A percentile compares a stretch with the other conserved stretches of the same genome.
Evolutionary conservation across 169 alveolate species (phyloP).

Genomic region (Fabrea salina): DNA sequence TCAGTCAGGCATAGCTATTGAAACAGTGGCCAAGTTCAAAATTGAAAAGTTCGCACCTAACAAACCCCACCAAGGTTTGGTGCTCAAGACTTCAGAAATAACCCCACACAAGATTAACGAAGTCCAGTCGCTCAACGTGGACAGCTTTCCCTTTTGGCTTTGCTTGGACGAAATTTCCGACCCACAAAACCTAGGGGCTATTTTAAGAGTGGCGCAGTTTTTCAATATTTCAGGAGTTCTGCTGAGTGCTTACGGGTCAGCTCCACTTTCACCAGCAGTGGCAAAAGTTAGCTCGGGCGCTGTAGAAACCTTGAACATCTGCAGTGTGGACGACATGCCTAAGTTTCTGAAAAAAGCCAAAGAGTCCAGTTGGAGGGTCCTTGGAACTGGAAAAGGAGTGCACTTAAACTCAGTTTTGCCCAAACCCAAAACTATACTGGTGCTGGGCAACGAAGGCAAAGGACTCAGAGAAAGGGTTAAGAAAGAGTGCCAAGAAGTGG

Average conservation of each 20-base stretch:
- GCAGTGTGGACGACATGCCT: neutral
- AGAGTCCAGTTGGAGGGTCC: neutral
- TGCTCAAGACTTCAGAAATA: slow-evolving; percentile 3
- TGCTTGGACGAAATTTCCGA: slow-evolving; percentile 8
- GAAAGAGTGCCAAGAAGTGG: neutral
- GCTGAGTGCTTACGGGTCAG: neutral
- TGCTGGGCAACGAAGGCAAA: slow-evolving; percentile 23
- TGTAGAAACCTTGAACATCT: neutral
- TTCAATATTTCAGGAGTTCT: slow-evolving; percentile 10
- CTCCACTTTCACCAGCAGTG: slow-evolving; percentile 18
- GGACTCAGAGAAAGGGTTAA: neutral
- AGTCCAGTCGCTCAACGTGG: neutral
- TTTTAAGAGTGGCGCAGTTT: slow-evolving; percentile 10
- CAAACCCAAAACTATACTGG: neutral
- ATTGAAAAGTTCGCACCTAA: neutral
- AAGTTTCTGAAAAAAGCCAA: neutral
- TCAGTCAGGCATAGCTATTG: neutral
- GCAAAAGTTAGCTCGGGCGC: slow-evolving; percentile 27
- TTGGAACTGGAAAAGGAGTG: slow-evolving; percentile 21
- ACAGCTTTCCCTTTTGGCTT: neutral
- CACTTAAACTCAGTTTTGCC: neutral
- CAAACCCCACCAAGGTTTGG: slow-evolving; percentile 24
- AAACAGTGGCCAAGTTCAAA: neutral
- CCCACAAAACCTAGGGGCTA: slow-evolving; percentile 28
- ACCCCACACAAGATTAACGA: neutral